Percentiles rank a stretch among this genome's conserved stretches.
Conservation (phyloP, 305 asterid genomes). For the Andrographis paniculata region DNA sequence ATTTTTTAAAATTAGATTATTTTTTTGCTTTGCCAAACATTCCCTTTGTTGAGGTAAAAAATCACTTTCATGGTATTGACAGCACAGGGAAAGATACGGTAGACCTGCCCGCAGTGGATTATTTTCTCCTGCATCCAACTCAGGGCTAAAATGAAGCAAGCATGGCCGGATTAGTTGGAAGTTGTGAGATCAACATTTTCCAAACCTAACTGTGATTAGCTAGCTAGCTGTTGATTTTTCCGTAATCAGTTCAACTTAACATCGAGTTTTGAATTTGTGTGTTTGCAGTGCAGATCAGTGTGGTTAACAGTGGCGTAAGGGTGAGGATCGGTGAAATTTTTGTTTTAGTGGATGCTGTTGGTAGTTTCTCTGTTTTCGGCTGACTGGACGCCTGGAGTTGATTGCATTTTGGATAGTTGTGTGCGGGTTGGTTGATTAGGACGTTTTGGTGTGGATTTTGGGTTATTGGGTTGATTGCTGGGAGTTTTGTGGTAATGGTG, state of each 20-base stretch:
- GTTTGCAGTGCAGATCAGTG: background rate
- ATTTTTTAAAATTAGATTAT: background rate
- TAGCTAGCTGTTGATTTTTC: conserved; percentile 28
- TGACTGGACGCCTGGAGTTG: conserved; percentile 4
- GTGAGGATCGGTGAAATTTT: background rate
- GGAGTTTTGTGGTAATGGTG: conserved; percentile 17
- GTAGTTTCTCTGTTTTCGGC: no score
- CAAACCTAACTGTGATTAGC: conserved; percentile 33
- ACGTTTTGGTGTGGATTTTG: conserved; percentile 16
- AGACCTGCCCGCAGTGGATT: conserved; percentile 21
- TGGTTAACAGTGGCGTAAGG: background rate
- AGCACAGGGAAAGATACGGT: conserved; percentile 20
- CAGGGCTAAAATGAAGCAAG: conserved; percentile 9
- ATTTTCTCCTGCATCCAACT: conserved; percentile 2
- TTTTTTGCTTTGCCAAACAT: conserved; percentile 12
- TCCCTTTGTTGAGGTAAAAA: conserved; percentile 18
- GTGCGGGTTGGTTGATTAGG: conserved; percentile 11
- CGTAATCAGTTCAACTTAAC: conserved; percentile 9
- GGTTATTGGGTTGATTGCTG: background rate
- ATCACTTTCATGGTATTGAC: conserved; percentile 25
- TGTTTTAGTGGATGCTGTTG: no score
- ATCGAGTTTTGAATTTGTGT: conserved; percentile 9
- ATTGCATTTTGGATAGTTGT: conserved; percentile 17
- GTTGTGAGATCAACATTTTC: conserved; percentile 22
- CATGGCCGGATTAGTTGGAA: conserved; percentile 26